Base-by-base conservation (phyloP, 306 rosid genomes). In the Echinosophora koreensis region DNA sequence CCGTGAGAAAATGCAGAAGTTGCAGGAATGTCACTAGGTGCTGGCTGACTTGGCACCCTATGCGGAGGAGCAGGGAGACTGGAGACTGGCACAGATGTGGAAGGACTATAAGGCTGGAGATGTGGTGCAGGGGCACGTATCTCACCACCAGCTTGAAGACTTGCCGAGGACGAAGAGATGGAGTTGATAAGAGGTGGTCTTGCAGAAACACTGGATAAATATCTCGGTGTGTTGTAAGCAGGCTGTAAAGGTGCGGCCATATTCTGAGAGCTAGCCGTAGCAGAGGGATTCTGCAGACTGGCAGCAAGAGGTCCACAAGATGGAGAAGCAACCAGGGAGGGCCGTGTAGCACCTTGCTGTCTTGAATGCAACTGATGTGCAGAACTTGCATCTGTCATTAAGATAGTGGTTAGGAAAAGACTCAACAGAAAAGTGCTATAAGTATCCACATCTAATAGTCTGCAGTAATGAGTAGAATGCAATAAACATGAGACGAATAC, bases 71-170 rank as follows among this genome's bases (percentile, higher is more conserved):
- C 15, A 30, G 73, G 85, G 54, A 72, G 84, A 72, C 49, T 63
- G 46, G 76, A 4, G 27, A 73, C 28, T 6, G 79, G 71, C 65
- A 65, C 59, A 50, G 86, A 37, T 50, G 86, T 56, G 12, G 87
- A 41, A 35, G 91, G 83, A 67, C 91, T 80, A 80, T 57, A 90
- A 63, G 90, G 83, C 68, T 80, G 90, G 58, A 88, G 86, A 84
- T 93, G 98, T 6, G 97, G 98, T 46, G 95, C 92, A 5, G 93
- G 95, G 54, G 88, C 77, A 13, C 92, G 97, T 27, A 89, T 70
- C 66, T 74, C 81, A 41, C 85, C 62, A 18, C 83, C 76, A 52
- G 77, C 73, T 77, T 70, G 96, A 74, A 71, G 81, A 66, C 62
- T 87, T 73, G 74, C 84, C 1, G 66, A 49, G 14, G 87, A 42